phyloP scores from a whole-genome alignment of 1,139 yeast genomes.

The Wickerhamiella infanticola region DNA sequence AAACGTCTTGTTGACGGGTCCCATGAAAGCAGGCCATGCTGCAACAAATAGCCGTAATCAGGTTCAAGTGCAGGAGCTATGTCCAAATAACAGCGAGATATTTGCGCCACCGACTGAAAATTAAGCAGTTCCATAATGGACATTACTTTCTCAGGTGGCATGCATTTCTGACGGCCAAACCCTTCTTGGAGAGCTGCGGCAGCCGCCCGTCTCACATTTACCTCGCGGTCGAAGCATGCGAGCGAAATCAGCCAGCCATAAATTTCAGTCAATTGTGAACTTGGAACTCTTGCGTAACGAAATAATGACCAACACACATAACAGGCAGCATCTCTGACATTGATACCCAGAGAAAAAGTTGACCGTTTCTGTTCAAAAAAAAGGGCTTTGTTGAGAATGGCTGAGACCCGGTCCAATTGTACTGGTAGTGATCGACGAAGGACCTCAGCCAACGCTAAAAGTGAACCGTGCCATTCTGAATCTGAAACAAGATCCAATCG shows the following conservation, averaged over 20 bases:
- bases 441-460: constrained; percentile 33
- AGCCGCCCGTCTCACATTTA: constrained; percentile 64
- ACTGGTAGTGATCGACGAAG: constrained; percentile 19
- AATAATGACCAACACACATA: constrained; percentile 57
- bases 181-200: constrained; percentile 80
- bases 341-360: constrained; percentile 42
- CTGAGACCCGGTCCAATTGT: constrained; percentile 19
- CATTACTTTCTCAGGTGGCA: constrained; percentile 26
- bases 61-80: constrained; percentile 25
- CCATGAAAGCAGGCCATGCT: constrained; percentile 21
- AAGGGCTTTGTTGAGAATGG: constrained; percentile 28
- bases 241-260: constrained; percentile 30
- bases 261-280: constrained; percentile 12
- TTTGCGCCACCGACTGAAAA: constrained; percentile 15
- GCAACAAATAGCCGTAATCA: constrained; percentile 9
- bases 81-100: constrained; percentile 17
- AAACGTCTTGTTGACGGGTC: constrained; percentile 29
- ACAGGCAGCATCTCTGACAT: constrained; percentile 72
- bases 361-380: constrained; percentile 39
- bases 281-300: constrained; percentile 21
- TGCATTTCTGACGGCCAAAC: constrained; percentile 53
- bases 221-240: constrained; percentile 55
- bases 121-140: constrained; percentile 45
- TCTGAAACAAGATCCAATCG: constrained; percentile 20
- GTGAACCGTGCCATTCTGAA: constrained; percentile 31